Percentiles rank a stretch among this genome's conserved stretches.
These are phyloP conservation scores for Arachis monticola DNA, from an alignment of 331 rosid genomes.

Conservation along the genomic window DNA sequence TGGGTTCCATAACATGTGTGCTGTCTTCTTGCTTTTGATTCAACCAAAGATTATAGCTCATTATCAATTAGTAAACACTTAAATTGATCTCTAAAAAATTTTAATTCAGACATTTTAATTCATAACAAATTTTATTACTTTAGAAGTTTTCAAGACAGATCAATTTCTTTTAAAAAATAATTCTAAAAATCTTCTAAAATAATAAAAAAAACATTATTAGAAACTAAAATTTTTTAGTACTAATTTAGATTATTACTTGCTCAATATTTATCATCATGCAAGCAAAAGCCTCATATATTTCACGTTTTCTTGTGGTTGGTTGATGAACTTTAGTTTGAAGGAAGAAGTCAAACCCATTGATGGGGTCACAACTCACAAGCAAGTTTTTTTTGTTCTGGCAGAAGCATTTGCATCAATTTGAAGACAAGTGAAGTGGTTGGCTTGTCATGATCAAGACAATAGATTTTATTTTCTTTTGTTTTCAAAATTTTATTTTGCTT, in stretches of 20 bases:
- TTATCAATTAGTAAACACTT: too few species aligned
- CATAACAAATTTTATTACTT: too few species aligned
- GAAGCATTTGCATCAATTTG: background rate
- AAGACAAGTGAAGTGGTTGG: constrained; percentile 25
- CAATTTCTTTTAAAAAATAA: too few species aligned
- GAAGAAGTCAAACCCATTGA: background rate
- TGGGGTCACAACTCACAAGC: constrained; percentile 8
- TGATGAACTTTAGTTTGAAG: background rate
- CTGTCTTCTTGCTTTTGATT: background rate
- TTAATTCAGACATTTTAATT: too few species aligned
- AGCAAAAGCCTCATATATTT: background rate
- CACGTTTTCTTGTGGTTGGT: background rate
- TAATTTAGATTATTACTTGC: too few species aligned
- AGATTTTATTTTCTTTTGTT: background rate
- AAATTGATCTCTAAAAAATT: too few species aligned
- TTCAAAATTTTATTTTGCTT: constrained; percentile 10
- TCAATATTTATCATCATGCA: background rate
- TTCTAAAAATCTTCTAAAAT: too few species aligned
- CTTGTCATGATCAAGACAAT: background rate
- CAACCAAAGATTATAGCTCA: background rate
- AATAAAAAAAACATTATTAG: too few species aligned
- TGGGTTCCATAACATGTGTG: constrained; percentile 18
- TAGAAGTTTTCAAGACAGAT: too few species aligned
- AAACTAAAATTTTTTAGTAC: too few species aligned
- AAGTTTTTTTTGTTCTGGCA: background rate